These are phyloP conservation scores for Vitis rupestris DNA, from an alignment of 164 flowering plant genomes.

Conservation along the genomic window DNA sequence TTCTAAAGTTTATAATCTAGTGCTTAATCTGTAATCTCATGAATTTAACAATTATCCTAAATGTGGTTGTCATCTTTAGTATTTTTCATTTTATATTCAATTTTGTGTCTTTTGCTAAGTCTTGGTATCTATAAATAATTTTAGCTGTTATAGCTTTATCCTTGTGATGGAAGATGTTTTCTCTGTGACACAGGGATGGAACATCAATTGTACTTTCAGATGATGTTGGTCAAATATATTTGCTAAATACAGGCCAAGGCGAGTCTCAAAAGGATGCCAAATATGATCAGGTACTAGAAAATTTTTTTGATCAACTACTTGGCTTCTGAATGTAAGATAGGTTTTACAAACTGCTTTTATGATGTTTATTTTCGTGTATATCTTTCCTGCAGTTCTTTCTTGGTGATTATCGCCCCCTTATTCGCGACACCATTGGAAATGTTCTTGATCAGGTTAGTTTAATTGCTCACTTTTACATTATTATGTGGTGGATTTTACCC, in stretches of 20 bases:
- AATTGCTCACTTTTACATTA: background rate
- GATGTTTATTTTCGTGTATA: slow-evolving; percentile 6
- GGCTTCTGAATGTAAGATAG: background rate
- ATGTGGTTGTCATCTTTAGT: too few relatives aligned
- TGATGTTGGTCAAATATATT: slow-evolving; percentile 92
- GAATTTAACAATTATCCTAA: too few relatives aligned
- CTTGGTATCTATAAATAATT: too few relatives aligned
- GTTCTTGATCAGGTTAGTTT: slow-evolving; percentile 85
- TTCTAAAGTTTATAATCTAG: too few relatives aligned
- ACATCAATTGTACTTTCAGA: slow-evolving; percentile 92
- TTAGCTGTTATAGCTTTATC: too few relatives aligned
- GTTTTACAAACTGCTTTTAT: background rate
- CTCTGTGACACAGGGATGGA: slow-evolving; percentile 69
- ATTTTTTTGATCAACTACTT: background rate
- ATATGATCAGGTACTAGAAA: slow-evolving; percentile 81
- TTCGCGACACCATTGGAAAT: slow-evolving; percentile 78
- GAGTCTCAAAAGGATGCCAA: slow-evolving; percentile 89
- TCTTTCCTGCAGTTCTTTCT: slow-evolving; percentile 74
- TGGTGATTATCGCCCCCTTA: slow-evolving; percentile 95
- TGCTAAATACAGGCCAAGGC: slow-evolving; percentile 87
- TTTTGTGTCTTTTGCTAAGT: too few relatives aligned
- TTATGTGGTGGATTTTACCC: background rate
- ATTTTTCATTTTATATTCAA: too few relatives aligned
- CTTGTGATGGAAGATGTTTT: background rate
- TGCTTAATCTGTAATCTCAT: too few relatives aligned